A percentile compares a stretch with the other conserved stretches of the same genome.
These are phyloP conservation scores for Phytophthora pisi DNA, from an alignment of 352 stramenopile species.

Conservation along the genomic window DNA sequence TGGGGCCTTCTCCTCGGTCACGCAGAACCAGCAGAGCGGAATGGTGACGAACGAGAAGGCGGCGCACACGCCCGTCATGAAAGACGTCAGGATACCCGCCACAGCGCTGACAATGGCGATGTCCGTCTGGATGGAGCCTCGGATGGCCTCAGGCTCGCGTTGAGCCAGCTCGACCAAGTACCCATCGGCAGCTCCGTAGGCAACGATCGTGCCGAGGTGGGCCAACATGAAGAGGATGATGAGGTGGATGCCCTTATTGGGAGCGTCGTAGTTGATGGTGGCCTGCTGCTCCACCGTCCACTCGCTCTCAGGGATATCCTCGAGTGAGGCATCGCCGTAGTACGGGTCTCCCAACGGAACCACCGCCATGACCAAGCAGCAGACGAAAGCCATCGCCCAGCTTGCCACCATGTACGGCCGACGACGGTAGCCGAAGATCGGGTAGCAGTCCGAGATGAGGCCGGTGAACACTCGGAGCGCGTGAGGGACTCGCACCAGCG, in stretches of 20 bases:
- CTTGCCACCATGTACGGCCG: slow-evolving; percentile 53
- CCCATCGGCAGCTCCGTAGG: slow-evolving; percentile 42
- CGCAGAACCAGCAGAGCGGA: slow-evolving; percentile 45
- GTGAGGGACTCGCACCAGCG: slow-evolving; percentile 43
- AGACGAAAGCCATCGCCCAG: slow-evolving; percentile 38
- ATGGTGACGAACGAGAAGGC: slow-evolving; percentile 34
- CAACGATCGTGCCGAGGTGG: slow-evolving; percentile 50
- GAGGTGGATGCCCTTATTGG: slow-evolving; percentile 37
- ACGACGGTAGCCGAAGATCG: slow-evolving; percentile 50
- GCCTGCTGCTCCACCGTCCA: slow-evolving; percentile 38
- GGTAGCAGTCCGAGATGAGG: slow-evolving; percentile 48
- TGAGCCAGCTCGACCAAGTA: slow-evolving; percentile 57
- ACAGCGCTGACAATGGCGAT: slow-evolving; percentile 31
- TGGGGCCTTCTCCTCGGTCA: slow-evolving; percentile 38
- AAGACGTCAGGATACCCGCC: slow-evolving; percentile 35
- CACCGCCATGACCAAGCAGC: slow-evolving; percentile 44
- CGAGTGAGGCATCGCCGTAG: slow-evolving; percentile 39
- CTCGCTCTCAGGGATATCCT: slow-evolving; percentile 19
- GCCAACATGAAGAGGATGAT: slow-evolving; percentile 57
- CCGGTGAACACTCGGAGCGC: slow-evolving; percentile 51
- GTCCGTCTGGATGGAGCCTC: slow-evolving; percentile 46
- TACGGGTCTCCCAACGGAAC: slow-evolving; percentile 48
- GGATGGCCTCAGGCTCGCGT: slow-evolving; percentile 45
- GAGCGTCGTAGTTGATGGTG: slow-evolving; percentile 40
- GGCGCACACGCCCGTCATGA: slow-evolving; percentile 31